Base-by-base conservation (phyloP, 2,329 filamentous ascomycete species). In the Paecilomyces niveus region DNA sequence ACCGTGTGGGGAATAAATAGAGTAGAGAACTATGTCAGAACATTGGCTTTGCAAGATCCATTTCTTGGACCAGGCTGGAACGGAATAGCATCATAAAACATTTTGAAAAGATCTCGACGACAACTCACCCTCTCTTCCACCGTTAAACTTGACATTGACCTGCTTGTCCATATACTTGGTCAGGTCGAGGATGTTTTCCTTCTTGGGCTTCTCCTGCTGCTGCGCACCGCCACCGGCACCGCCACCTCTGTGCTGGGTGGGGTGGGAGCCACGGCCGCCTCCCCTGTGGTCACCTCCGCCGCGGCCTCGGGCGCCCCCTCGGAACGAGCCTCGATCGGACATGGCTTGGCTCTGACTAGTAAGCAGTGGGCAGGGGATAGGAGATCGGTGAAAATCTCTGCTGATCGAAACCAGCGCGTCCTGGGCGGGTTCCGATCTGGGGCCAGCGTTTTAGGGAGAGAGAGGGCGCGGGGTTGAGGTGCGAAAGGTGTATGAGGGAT, bases 111-210 rank as follows among this genome's bases (percentile, higher is more conserved):
- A 31, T 5, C 18, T 21, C 31, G 8, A 13, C 9, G 22, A 57
- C 31, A 55, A 72, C 82, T 61, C 72, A 94, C 92, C 90, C 81
- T 97, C 92, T 61, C 93, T 81, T 1, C 94, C 94, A 50, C 94
- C 94, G 70, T 91, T 97, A 76, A 99, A 97, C 78, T 97, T 97
- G 72, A 99, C 92, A 9, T 84, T 89, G 66, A 99, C 91, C 71
- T 89, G 84, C 84, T 97, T 96, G 76, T 99, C 92, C 89, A 96
- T 92, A 76, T 97, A 99, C 79, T 96, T 96, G 72, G 83, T 86
- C 69, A 99, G 77, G 72, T 99, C 93, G 57, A 99, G 85, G 68
- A 99, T 99, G 74, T 97, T 97, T 78, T 99, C 94, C 82, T 97
- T 97, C 85, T 96, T 97, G 61, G 92, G 90, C 68, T 88, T 85